A percentile compares a stretch with the other conserved stretches of the same genome.
phyloP scores from a whole-genome alignment of 1,139 yeast species.

The Yamadazyma songkhlaensis region DNA sequence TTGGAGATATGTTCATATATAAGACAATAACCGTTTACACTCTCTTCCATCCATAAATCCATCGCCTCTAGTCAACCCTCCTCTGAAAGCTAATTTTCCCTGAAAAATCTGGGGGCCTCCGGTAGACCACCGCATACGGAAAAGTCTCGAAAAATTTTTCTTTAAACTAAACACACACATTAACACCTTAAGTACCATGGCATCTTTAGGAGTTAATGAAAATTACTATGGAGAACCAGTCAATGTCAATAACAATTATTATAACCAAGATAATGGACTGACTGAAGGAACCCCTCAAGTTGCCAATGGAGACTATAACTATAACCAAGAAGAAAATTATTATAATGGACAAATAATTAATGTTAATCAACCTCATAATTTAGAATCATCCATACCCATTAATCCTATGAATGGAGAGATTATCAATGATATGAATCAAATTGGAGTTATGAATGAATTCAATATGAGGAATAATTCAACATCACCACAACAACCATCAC shows the following conservation, averaged over 20 bases:
- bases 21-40: too few relatives aligned
- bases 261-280: slow-evolving; percentile 2
- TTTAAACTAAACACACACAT: slow-evolving; percentile 3
- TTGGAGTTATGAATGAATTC: slow-evolving; percentile 4
- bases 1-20: too few relatives aligned
- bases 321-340: slow-evolving; percentile 4
- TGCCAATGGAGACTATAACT: slow-evolving; percentile 3
- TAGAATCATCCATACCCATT: background rate
- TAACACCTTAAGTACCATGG: too few relatives aligned
- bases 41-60: too few relatives aligned
- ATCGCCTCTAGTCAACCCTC: too few relatives aligned
- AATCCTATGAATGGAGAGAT: slow-evolving; percentile 5
- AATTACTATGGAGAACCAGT: slow-evolving; percentile 9
- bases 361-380: background rate
- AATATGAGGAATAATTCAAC: slow-evolving; percentile 2
- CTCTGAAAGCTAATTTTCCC: too few relatives aligned
- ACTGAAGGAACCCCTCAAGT: background rate
- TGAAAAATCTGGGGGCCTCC: background rate
- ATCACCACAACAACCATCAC: slow-evolving; percentile 4
- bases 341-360: slow-evolving; percentile 2
- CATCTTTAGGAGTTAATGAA: slow-evolving; percentile 9
- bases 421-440: slow-evolving; percentile 6
- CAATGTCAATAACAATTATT: slow-evolving; percentile 2
- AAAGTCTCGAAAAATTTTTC: slow-evolving; percentile 6
- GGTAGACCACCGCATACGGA: slow-evolving; percentile 5